phyloP scores from a whole-genome alignment of 2,329 filamentous ascomycete genomes.

The Fusarium miscanthi region DNA sequence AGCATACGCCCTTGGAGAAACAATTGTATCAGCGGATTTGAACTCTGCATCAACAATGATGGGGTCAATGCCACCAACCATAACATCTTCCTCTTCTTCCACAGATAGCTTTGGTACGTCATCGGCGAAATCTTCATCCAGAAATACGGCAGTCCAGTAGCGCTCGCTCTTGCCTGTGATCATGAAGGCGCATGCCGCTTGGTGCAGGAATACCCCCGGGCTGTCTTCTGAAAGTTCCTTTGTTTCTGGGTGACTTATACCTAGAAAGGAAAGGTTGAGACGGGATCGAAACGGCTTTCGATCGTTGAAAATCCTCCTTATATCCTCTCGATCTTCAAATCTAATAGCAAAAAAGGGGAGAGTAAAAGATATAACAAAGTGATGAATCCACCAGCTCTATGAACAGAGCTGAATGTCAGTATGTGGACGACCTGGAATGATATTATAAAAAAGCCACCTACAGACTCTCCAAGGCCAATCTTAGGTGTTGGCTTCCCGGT shows the following conservation, averaged over 20 bases:
- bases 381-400: not conserved
- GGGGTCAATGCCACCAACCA: not conserved
- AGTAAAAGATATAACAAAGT: slow-evolving; percentile 20
- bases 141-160: slow-evolving; percentile 10
- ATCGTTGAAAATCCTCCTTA: not conserved
- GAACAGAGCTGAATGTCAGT: not conserved
- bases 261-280: not conserved
- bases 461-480: slow-evolving; percentile 2
- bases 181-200: slow-evolving; percentile 8
- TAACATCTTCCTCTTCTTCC: not conserved
- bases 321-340: slow-evolving; percentile 3
- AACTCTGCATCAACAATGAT: not conserved
- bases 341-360: slow-evolving; percentile 21
- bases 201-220: not conserved
- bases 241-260: not conserved
- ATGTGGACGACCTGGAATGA: not conserved
- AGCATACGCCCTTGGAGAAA: slow-evolving; percentile 18
- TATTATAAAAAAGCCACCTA: not conserved
- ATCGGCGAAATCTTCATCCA: not conserved
- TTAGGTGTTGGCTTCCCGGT: not conserved
- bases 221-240: not conserved
- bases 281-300: not conserved
- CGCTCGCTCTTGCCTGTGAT: slow-evolving; percentile 8
- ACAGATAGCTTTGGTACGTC: not conserved
- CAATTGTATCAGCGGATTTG: not conserved